Conservation (phyloP, 495 filamentous ascomycete species). For the Pseudevernia furfuracea region DNA sequence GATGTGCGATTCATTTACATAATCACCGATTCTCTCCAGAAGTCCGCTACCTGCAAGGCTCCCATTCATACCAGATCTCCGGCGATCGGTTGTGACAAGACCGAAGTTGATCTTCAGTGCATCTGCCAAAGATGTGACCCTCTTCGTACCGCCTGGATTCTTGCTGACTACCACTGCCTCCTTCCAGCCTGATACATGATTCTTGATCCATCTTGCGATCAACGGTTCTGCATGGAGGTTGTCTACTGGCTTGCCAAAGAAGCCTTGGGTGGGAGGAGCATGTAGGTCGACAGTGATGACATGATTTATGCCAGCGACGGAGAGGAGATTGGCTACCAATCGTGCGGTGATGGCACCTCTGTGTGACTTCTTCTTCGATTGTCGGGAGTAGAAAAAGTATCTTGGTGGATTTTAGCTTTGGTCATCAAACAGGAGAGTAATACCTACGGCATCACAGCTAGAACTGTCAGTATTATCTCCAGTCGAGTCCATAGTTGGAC, state of each 20-base stretch:
- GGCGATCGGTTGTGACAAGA: slow-evolving; percentile 88
- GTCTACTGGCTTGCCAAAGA: slow-evolving; percentile 96
- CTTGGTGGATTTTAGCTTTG: slow-evolving; percentile 41
- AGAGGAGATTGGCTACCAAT: slow-evolving; percentile 91
- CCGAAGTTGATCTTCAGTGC: slow-evolving; percentile 95
- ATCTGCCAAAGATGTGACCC: slow-evolving; percentile 94
- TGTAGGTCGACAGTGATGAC: slow-evolving; percentile 96
- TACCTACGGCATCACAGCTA: slow-evolving; percentile 74
- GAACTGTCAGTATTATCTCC: not conserved
- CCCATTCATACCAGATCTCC: slow-evolving; percentile 46
- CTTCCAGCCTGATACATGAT: slow-evolving; percentile 78
- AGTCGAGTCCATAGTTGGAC: not conserved
- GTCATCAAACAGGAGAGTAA: slow-evolving; percentile 29
- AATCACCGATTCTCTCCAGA: slow-evolving; percentile 35
- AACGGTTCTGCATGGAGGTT: slow-evolving; percentile 94
- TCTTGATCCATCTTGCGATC: slow-evolving; percentile 89
- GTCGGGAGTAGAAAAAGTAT: slow-evolving; percentile 97
- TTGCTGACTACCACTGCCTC: slow-evolving; percentile 96
- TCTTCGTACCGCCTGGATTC: slow-evolving; percentile 93
- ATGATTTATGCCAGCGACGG: slow-evolving; percentile 91
- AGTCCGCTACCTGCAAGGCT: slow-evolving; percentile 51
- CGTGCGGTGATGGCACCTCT: slow-evolving; percentile 92
- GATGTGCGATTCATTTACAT: slow-evolving; percentile 26
- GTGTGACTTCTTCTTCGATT: slow-evolving; percentile 98
- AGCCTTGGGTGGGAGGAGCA: slow-evolving; percentile 96